Evolutionary conservation across 2,329 filamentous ascomycete species (phyloP), one percentile per base, ranked within the genome.

Genomic region (Sporothrix brunneoviolacea): DNA sequence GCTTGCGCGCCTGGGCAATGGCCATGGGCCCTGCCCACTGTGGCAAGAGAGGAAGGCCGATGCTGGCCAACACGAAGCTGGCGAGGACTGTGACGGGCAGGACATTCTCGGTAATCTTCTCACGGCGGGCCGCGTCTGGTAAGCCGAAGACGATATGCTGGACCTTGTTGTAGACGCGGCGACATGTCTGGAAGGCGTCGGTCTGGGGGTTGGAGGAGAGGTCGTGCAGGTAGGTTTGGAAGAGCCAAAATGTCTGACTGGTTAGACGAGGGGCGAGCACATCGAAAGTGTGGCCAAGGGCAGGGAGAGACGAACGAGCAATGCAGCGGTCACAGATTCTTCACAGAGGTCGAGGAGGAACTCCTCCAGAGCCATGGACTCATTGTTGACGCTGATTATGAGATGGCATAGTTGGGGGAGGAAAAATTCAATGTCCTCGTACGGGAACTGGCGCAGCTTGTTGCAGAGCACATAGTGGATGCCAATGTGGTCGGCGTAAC

Each of bases 381-480:
- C 88, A 69, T 91, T 93, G 73, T 91, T 83, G 66, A 91, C 80
- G 68, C 86, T 91, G 63, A 93, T 86, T 70, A 91, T 83, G 57
- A 93, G 82, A 71, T 93, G 88, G 66, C 88, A 93, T 74, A 93
- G 74, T 73, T 89, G 86, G 55, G 88, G 88, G 44, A 93, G 78
- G 74, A 91, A 93, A 82, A 93, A 93, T 70, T 93, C 88, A 65
- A 93, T 91, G 70, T 93, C 87, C 73, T 90, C 86, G 71, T 91
- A 93, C 57, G 85, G 86, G 65, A 93, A 93, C 68, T 88, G 86
- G 65, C 88, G 86, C 64, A 93, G 77, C 79, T 93, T 93, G 62
- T 84, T 86, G 75, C 88, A 91, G 56, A 93, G 80, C 55, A 90
- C 86, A 74, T 91, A 89, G 70, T 91, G 87, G 64, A 93, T 91